Percentiles rank a stretch among this genome's conserved stretches.
phyloP scores from a whole-genome alignment of 139 green algal species.

The Ettlia oleoabundans region DNA sequence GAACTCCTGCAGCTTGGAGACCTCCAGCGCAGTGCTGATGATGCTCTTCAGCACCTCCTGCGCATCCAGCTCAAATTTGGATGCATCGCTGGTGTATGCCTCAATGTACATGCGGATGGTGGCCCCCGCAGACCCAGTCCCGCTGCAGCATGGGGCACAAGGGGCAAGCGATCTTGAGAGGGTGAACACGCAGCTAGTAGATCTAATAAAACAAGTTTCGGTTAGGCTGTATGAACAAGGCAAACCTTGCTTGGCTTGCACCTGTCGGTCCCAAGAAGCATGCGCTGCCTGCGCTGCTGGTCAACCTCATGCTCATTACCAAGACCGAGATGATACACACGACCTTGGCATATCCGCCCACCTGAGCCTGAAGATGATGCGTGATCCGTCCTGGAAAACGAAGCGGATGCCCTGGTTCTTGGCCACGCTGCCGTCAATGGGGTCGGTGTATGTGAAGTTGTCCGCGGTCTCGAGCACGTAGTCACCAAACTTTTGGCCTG shows the following conservation, averaged over 20 bases:
- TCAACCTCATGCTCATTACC: too few relatives aligned
- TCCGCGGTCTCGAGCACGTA: slow-evolving; percentile 90
- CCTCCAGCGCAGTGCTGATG: slow-evolving; percentile 80
- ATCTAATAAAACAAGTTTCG: neutral
- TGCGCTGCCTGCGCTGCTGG: too few relatives aligned
- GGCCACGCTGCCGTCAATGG: slow-evolving; percentile 92
- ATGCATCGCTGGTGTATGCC: slow-evolving; percentile 89
- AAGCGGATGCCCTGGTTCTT: slow-evolving; percentile 96
- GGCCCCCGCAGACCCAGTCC: slow-evolving; percentile 91
- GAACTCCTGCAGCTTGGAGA: slow-evolving; percentile 90
- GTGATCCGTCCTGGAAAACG: slow-evolving; percentile 93
- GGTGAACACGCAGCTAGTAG: neutral
- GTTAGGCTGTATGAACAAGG: too few relatives aligned
- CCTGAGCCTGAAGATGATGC: slow-evolving; percentile 95
- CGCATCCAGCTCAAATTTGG: slow-evolving; percentile 83
- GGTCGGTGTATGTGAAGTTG: slow-evolving; percentile 98
- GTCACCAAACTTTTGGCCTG: slow-evolving; percentile 77
- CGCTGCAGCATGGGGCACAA: slow-evolving; percentile 48
- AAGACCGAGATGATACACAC: neutral
- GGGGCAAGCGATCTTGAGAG: neutral
- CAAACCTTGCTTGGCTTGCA: too few relatives aligned
- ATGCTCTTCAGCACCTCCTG: slow-evolving; percentile 78
- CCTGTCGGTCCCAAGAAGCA: too few relatives aligned
- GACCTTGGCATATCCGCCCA: neutral
- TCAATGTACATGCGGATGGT: slow-evolving; percentile 99